phyloP scores from a whole-genome alignment of 352 stramenopile species.

The Globisporangium solare region DNA sequence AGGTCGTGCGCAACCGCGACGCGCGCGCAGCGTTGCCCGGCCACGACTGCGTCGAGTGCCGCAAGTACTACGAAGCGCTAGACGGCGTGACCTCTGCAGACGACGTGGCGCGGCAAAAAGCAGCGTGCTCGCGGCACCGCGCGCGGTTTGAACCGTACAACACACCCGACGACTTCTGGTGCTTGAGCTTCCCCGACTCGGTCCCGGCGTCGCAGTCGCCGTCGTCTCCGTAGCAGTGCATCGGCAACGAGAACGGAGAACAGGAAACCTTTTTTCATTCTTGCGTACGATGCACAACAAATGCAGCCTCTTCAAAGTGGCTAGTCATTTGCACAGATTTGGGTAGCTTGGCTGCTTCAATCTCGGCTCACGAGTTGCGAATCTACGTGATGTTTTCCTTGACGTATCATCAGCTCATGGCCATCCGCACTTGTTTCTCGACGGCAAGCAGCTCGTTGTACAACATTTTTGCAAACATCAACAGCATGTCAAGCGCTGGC shows the following conservation, averaged over 20 bases:
- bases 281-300: too few relatives aligned
- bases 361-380: too few relatives aligned
- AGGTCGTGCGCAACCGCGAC: slow-evolving; percentile 75
- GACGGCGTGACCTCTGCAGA: slow-evolving; percentile 32
- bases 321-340: too few relatives aligned
- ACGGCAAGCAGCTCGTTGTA: slow-evolving; percentile 13
- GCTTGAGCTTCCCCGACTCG: slow-evolving; percentile 78
- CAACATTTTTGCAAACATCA: slow-evolving; percentile 23
- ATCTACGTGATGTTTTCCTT: too few relatives aligned
- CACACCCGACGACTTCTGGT: slow-evolving; percentile 85
- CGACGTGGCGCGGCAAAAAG: slow-evolving; percentile 32
- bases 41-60: slow-evolving; percentile 70
- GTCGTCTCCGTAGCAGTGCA: slow-evolving; percentile 3
- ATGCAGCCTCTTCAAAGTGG: too few relatives aligned
- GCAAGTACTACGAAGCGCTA: slow-evolving; percentile 77
- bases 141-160: slow-evolving; percentile 67
- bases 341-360: too few relatives aligned
- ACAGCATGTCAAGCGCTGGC: slow-evolving; percentile 22
- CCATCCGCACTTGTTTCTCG: background rate
- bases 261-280: too few relatives aligned
- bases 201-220: background rate
- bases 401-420: too few relatives aligned
- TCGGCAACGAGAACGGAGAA: too few relatives aligned
- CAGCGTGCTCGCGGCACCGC: slow-evolving; percentile 70
- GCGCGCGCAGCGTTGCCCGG: slow-evolving; percentile 50